Conservation (phyloP, 1,284 basidiomycete genomes). For the Ceratobasidium sp. region DNA sequence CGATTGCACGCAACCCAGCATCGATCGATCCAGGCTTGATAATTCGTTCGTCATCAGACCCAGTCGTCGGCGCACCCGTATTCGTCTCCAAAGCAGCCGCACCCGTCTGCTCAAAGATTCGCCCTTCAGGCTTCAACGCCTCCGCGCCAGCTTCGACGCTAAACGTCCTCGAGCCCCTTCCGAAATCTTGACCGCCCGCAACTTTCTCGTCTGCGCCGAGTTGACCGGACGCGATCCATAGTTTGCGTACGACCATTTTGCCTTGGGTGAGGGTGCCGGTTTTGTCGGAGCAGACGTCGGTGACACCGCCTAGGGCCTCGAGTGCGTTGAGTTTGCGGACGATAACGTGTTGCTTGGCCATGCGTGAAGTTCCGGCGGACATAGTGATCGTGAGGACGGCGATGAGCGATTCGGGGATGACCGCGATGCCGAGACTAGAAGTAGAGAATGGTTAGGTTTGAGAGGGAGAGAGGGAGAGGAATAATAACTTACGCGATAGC, state of each 20-base stretch:
- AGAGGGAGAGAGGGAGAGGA: background rate
- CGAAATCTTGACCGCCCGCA: background rate
- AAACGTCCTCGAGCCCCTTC: conserved; percentile 36
- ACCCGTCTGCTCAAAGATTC: conserved; percentile 20
- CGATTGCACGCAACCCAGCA: conserved; percentile 12
- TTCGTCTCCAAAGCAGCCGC: too few species aligned
- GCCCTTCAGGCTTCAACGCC: conserved; percentile 31
- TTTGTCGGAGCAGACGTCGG: conserved; percentile 71
- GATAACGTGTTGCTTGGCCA: conserved; percentile 67
- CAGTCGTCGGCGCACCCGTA: too few species aligned
- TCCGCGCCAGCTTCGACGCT: conserved; percentile 35
- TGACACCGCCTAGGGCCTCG: conserved; percentile 71
- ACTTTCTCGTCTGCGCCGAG: conserved; percentile 30
- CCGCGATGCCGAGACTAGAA: conserved; percentile 34
- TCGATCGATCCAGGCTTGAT: conserved; percentile 20
- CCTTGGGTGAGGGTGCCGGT: conserved; percentile 66
- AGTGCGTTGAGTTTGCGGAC: conserved; percentile 72
- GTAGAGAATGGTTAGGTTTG: background rate
- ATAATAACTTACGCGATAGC: conserved; percentile 54
- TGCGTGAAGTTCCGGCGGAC: conserved; percentile 52
- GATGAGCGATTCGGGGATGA: conserved; percentile 41
- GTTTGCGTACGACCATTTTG: conserved; percentile 56
- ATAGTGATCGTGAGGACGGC: conserved; percentile 42
- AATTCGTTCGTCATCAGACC: conserved; percentile 20
- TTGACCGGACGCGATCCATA: conserved; percentile 37